A percentile compares a stretch with the other conserved stretches of the same genome.
These are phyloP conservation scores for Cryptococcus floricola DNA, from an alignment of 1,284 basidiomycete species.

Conservation along the genomic window DNA sequence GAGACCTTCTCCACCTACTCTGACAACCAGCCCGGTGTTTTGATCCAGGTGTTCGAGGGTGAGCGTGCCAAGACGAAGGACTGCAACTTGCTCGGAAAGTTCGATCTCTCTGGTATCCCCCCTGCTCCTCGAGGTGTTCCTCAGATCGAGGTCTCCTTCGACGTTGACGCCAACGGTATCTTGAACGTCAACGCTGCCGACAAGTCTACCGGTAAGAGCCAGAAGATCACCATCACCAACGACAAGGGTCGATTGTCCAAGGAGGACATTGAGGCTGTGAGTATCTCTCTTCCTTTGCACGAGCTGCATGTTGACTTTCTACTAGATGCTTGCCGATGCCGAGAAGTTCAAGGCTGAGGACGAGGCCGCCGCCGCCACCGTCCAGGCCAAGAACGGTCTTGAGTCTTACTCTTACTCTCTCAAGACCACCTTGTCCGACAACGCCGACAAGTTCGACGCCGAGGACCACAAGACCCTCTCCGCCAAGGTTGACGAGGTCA, in stretches of 20 bases:
- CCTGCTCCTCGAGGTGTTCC: constrained; percentile 96
- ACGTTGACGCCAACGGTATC: constrained; percentile 97
- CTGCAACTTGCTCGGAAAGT: constrained; percentile 94
- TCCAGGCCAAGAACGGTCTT: constrained; percentile 93
- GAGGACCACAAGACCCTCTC: constrained; percentile 86
- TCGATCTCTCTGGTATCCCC: constrained; percentile 93
- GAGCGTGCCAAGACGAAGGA: constrained; percentile 96
- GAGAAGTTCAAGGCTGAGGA: constrained; percentile 78
- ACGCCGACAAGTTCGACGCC: constrained; percentile 79
- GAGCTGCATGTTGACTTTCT: neutral
- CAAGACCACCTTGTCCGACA: constrained; percentile 84
- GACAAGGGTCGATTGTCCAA: constrained; percentile 98
- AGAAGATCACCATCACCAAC: constrained; percentile 92
- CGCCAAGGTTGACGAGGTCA: constrained; percentile 75
- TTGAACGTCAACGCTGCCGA: constrained; percentile 87
- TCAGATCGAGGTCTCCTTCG: constrained; percentile 92
- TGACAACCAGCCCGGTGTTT: constrained; percentile 97
- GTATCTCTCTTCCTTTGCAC: neutral
- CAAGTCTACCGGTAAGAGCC: constrained; percentile 85
- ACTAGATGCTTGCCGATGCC: constrained; percentile 95
- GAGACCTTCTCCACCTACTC: constrained; percentile 94
- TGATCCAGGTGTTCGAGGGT: constrained; percentile 97
- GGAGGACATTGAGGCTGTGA: constrained; percentile 98
- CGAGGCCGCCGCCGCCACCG: constrained; percentile 89
- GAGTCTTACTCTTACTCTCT: constrained; percentile 96